phyloP scores from a whole-genome alignment of 2,329 filamentous ascomycete species.

The Fusarium multiceps region DNA sequence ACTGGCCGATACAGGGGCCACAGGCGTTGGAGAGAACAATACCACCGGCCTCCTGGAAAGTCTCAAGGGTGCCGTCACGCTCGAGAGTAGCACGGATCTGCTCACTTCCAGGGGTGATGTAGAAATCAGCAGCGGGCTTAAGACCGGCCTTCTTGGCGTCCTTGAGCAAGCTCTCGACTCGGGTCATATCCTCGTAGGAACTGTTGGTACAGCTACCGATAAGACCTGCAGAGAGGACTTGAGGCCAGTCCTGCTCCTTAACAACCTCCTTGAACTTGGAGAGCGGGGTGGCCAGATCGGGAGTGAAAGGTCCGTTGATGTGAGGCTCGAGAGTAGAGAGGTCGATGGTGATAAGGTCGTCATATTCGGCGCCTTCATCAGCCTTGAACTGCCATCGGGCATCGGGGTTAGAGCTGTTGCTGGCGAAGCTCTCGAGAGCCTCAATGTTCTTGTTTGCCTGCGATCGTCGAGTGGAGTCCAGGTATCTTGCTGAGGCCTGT shows the following conservation, averaged over 20 bases:
- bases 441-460: conserved; percentile 75
- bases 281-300: conserved; percentile 96
- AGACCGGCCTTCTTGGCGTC: conserved; percentile 92
- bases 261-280: conserved; percentile 97
- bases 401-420: conserved; percentile 56
- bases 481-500: conserved; percentile 83
- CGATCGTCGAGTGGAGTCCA: conserved; percentile 78
- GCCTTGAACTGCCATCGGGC: conserved; percentile 75
- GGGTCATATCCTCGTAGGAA: conserved; percentile 88
- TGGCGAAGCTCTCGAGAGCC: conserved; percentile 66
- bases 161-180: conserved; percentile 81
- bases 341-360: conserved; percentile 96
- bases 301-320: conserved; percentile 99
- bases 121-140: conserved; percentile 94
- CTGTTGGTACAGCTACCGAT: conserved; percentile 99
- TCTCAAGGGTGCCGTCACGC: conserved; percentile 90
- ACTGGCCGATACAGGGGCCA: conserved; percentile 92
- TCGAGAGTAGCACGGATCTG: conserved; percentile 95
- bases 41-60: conserved; percentile 95
- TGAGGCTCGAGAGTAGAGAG: conserved; percentile 94
- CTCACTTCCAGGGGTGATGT: conserved; percentile 95
- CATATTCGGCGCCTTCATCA: conserved; percentile 89
- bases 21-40: conserved; percentile 96
- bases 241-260: conserved; percentile 94
- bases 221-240: conserved; percentile 94